Conservation (phyloP, 345 rosid genomes). For the Draba incana region DNA sequence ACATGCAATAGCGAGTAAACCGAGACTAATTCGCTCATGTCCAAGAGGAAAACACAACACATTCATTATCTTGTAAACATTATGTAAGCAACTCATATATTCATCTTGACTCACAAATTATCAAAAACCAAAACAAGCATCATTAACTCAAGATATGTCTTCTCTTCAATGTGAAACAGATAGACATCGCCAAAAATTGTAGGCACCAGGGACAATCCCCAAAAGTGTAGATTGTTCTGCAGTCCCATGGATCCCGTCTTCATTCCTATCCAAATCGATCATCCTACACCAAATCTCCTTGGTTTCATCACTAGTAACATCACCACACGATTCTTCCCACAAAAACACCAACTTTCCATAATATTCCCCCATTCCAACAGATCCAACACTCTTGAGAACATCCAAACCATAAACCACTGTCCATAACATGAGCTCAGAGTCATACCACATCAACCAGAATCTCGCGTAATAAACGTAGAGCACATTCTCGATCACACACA, state of each 20-base stretch:
- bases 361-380: too few relatives aligned
- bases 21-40: too few relatives aligned
- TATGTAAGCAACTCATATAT: too few relatives aligned
- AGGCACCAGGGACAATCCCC: neutral
- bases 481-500: conserved; percentile 18
- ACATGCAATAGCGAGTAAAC: too few relatives aligned
- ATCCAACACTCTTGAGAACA: too few relatives aligned
- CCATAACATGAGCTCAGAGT: conserved; percentile 3
- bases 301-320: neutral
- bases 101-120: too few relatives aligned
- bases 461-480: conserved; percentile 14
- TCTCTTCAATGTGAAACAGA: neutral
- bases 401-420: neutral
- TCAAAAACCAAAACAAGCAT: too few relatives aligned
- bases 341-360: neutral
- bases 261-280: neutral
- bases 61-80: too few relatives aligned
- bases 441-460: conserved; percentile 29
- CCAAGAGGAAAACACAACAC: too few relatives aligned
- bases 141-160: too few relatives aligned
- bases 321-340: neutral
- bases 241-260: neutral
- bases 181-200: neutral
- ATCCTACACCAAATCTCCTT: conserved; percentile 21
- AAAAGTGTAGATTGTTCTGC: neutral